Evolutionary conservation across 768 basidiomycete genomes (phyloP).

Genomic region (Galerina marginata): DNA sequence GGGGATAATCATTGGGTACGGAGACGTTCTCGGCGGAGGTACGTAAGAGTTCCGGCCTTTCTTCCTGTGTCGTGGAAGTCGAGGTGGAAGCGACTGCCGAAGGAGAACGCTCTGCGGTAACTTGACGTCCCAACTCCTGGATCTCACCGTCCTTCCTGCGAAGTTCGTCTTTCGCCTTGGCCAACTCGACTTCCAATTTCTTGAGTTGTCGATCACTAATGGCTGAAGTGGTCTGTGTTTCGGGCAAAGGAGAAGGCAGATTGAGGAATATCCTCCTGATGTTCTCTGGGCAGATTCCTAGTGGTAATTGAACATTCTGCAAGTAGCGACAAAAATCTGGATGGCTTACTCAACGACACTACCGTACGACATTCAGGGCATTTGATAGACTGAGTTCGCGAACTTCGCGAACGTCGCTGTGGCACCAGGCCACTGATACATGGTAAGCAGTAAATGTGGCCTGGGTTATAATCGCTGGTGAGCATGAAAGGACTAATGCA

Average conservation of each 20-base stretch:
- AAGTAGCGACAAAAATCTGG: background rate
- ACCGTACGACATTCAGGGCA: slow-evolving; percentile 8
- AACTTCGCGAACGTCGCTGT: background rate
- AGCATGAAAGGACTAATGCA: background rate
- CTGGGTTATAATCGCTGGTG: background rate
- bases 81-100: background rate
- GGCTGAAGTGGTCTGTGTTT: background rate
- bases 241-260: background rate
- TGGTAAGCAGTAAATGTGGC: slow-evolving; percentile 10
- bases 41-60: background rate
- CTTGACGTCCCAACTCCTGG: background rate
- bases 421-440: background rate
- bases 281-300: background rate
- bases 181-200: background rate
- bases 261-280: slow-evolving; percentile 10
- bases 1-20: slow-evolving; percentile 12
- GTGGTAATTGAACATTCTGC: background rate
- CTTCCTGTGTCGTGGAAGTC: too few relatives aligned
- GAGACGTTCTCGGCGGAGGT: background rate
- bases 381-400: background rate
- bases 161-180: background rate
- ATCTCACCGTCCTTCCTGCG: background rate
- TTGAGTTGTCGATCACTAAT: background rate
- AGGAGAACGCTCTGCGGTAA: background rate
- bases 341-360: background rate